These are phyloP conservation scores for Penicillium palitans DNA, from an alignment of 2,329 filamentous ascomycete species.

Conservation along the genomic window DNA sequence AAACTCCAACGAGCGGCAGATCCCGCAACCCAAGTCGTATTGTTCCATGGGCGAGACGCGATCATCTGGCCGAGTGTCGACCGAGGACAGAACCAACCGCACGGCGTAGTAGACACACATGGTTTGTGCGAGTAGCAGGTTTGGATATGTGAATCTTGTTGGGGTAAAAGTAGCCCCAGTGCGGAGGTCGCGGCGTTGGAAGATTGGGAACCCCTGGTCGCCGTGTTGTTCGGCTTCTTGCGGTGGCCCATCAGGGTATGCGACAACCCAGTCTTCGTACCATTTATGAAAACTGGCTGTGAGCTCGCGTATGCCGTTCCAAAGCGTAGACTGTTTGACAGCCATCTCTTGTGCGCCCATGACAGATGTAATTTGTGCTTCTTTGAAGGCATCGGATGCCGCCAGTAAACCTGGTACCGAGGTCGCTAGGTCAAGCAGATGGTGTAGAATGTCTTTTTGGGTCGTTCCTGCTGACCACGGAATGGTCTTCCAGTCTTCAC, in stretches of 20 bases:
- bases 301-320: conserved; percentile 38
- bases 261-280: conserved; percentile 35
- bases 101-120: conserved; percentile 40
- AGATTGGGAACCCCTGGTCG: conserved; percentile 35
- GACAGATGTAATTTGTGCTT: conserved; percentile 22
- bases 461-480: conserved; percentile 42
- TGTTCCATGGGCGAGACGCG: conserved; percentile 33
- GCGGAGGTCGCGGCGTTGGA: conserved; percentile 35
- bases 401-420: conserved; percentile 36
- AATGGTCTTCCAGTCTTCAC: conserved; percentile 42
- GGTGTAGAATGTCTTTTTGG: conserved; percentile 39
- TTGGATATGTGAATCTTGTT: conserved; percentile 36
- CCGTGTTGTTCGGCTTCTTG: conserved; percentile 27
- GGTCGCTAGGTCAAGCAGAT: conserved; percentile 39
- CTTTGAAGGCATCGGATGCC: conserved; percentile 34
- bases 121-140: conserved; percentile 38
- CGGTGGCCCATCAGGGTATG: conserved; percentile 33
- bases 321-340: conserved; percentile 36
- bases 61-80: conserved; percentile 34
- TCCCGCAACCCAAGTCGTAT: conserved; percentile 38
- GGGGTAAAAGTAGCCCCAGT: conserved; percentile 35
- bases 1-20: conserved; percentile 39
- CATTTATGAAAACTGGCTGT: conserved; percentile 34
- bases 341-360: conserved; percentile 34
- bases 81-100: conserved; percentile 36